Base-by-base conservation (phyloP, 169 alveolate genomes). In the Besnoitia besnoiti region DNA sequence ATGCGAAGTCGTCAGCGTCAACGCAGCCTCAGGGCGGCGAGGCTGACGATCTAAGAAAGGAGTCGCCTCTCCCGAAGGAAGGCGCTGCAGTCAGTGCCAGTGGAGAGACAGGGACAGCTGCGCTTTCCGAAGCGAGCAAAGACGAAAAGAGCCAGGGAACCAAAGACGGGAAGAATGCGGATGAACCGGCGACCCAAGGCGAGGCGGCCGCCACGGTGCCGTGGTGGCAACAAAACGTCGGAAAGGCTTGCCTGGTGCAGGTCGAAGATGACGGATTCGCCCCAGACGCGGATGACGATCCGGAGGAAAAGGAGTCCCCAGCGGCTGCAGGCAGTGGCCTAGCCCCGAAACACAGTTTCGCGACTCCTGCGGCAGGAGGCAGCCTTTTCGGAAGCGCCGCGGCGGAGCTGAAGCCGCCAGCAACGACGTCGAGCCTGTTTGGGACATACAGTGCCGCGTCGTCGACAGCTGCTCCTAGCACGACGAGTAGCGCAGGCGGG, bases 191-290 rank as follows among this genome's bases (percentile, higher is more conserved):
- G n/a, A 16, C 73, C 27, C 73, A 55, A 55, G 27, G 73, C n/a
- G 73, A 55, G 73, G 73, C 73, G 16, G 16, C 73, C 27, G 73
- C n/a, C n/a, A n/a, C 73, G 33, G 73, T 55, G 73, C 73, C 73
- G 21, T 55, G 73, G 73, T 55, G 73, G 73, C 73, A 55, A 55
- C 73, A 55, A 33, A 55, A 55, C 27, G 73, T 55, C 35, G 73
- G 73, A 27, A 55, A 55, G 73, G 73, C 73, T 12, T 55, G 73
- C n/a, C 73, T 55, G 73, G 73, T 55, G 16, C 73, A 55, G 73
- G 73, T 55, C 27, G 73, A 55, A 55, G 73, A 55, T 33, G 73
- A 55, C 30, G 73, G 73, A 4, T 55, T 55, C 27, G 73, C 73
- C 27, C 73, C 73, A 10, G 73, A 55, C 73, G 73, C 73, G 27